These are phyloP conservation scores for Ochetophila trinervis DNA, from an alignment of 306 rosid species.

Conservation along the genomic window DNA sequence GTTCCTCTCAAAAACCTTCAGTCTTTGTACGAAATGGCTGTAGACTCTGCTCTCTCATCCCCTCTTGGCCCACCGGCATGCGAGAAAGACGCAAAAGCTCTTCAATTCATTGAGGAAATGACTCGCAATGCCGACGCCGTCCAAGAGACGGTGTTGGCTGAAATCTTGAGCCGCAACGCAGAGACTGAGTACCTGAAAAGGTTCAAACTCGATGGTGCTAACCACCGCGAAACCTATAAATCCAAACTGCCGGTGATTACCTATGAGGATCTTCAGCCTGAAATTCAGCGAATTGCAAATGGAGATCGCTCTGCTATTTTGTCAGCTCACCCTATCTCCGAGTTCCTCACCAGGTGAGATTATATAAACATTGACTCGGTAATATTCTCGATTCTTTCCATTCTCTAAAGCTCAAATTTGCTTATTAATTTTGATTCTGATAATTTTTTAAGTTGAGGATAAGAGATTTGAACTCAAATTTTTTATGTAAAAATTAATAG, in stretches of 20 bases:
- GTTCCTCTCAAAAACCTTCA: background rate
- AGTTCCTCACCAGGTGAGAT: slow-evolving; percentile 49
- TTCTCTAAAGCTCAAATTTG: background rate
- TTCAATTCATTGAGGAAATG: slow-evolving; percentile 46
- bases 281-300: slow-evolving; percentile 50
- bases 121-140: slow-evolving; percentile 51
- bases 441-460: too few species aligned
- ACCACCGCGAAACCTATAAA: slow-evolving; percentile 40
- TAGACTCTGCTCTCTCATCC: slow-evolving; percentile 35
- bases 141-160: slow-evolving; percentile 36
- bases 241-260: slow-evolving; percentile 37
- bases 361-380: background rate
- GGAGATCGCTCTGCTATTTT: slow-evolving; percentile 59
- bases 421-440: too few species aligned
- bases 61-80: slow-evolving; percentile 53
- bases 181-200: slow-evolving; percentile 47
- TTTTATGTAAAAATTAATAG: too few species aligned
- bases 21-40: slow-evolving; percentile 32
- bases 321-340: slow-evolving; percentile 56
- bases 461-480: too few species aligned
- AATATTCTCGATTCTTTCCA: too few species aligned
- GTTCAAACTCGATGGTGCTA: slow-evolving; percentile 40
- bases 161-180: slow-evolving; percentile 44
- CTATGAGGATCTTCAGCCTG: slow-evolving; percentile 55
- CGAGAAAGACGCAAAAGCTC: slow-evolving; percentile 50